Evolutionary conservation across 225 moss, liverwort and hornwort genomes (phyloP), one percentile per base, ranked within the genome.

Genomic region (Pleurozium schreberi): DNA sequence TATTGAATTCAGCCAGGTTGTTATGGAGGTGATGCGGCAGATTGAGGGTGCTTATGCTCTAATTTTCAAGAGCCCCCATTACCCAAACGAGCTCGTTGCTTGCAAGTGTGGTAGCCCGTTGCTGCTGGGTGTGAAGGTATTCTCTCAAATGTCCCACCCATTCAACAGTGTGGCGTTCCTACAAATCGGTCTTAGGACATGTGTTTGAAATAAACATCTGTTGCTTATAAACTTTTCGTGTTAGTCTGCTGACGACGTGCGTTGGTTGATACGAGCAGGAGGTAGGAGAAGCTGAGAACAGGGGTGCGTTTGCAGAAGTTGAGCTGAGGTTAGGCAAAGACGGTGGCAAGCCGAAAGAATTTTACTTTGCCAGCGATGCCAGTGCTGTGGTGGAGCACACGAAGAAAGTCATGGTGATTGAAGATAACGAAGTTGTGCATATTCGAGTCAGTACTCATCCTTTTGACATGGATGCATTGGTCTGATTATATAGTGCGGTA

Each of bases 341-440:
- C 55, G 90, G 90, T 82, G 94, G 92, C 49, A 96, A 94, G 83
- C 93, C 97, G 38, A 97, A 94, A 88, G 99, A 99, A 89, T 93
- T 96, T 36, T 99, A 96, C 89, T 93, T 99, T 69, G 95, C 99
- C 40, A 99, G 99, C 93, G 99, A 99, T 93, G 96, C 96, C 83
- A 99, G 96, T 92, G 99, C 99, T 49, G 95, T 99, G 88, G 96
- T 99, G 89, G 99, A 99, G 92, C 99, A 99, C 87, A 99, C 99
- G 33, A 99, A 99, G 91, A 97, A 94, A 92, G 99, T 97, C 57
- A 95, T 97, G 96, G 95, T 99, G 88, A 96, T 99, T 57, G 97
- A 99, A 95, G 97, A 97, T 84, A 95, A 97, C 69, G 99, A 99
- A 88, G 93, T 99, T 69, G 96, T 99, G 80, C 96, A 97, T 88